These are phyloP conservation scores for Thamnidium elegans DNA, from an alignment of 192 early-diverging fungal species.

Conservation along the genomic window DNA sequence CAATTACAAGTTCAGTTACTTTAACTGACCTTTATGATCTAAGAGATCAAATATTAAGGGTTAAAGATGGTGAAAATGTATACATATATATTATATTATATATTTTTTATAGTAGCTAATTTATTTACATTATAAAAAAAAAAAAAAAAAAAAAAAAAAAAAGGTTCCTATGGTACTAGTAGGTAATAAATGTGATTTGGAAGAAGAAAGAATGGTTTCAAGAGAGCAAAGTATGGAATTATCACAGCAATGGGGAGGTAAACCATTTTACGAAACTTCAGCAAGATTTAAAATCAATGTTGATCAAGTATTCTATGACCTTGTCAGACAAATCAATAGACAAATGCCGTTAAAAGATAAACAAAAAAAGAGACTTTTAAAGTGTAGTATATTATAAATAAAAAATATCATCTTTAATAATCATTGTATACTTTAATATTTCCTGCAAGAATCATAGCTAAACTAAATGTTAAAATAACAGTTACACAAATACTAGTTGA, in stretches of 20 bases:
- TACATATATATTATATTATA: background rate
- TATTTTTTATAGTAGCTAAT: no score
- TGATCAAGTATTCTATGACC: conserved; percentile 87
- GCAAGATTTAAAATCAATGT: conserved; percentile 84
- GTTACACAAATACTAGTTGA: conserved; percentile 2
- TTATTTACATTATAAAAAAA: no score
- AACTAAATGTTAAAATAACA: conserved; percentile 4
- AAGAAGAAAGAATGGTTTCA: conserved; percentile 62
- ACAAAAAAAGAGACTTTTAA: conserved; percentile 24
- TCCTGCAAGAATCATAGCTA: conserved; percentile 18
- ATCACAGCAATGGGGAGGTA: conserved; percentile 61
- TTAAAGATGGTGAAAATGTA: conserved; percentile 73
- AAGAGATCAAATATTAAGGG: conserved; percentile 68
- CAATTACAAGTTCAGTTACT: conserved; percentile 68
- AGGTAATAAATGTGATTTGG: conserved; percentile 91
- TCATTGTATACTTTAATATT: conserved; percentile 26
- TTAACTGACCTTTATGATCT: conserved; percentile 79
- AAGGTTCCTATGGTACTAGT: conserved; percentile 81
- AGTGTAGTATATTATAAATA: conserved; percentile 5
- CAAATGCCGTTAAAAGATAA: conserved; percentile 67
- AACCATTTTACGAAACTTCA: conserved; percentile 82
- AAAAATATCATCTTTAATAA: conserved; percentile 15
- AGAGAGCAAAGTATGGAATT: conserved; percentile 63
- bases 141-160: conserved; percentile 85
- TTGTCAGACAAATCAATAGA: conserved; percentile 84